Conservation (phyloP, 2,329 filamentous ascomycete species). For the Aspergillus novofumigatus region DNA sequence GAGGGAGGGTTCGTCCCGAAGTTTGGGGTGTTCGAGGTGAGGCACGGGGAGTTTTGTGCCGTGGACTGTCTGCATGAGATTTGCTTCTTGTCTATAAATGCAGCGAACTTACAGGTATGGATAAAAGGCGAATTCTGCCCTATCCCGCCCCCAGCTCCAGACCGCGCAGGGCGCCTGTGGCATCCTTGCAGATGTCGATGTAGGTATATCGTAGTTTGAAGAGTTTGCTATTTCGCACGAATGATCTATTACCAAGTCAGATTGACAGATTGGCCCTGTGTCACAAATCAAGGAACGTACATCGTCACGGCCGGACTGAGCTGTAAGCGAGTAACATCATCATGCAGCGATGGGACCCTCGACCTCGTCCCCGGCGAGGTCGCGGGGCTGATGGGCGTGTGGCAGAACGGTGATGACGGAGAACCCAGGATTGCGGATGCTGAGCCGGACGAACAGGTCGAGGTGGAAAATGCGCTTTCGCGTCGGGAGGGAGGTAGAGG, state of each 20-base stretch:
- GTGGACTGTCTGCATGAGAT: slow-evolving; percentile 22
- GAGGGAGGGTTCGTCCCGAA: slow-evolving; percentile 29
- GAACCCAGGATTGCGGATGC: slow-evolving; percentile 23
- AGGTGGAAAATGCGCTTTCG: slow-evolving; percentile 23
- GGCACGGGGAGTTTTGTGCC: slow-evolving; percentile 37
- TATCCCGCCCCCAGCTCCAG: slow-evolving; percentile 36
- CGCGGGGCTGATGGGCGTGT: slow-evolving; percentile 22
- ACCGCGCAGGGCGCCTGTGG: slow-evolving; percentile 30
- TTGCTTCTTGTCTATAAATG: neutral
- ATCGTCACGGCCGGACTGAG: slow-evolving; percentile 31
- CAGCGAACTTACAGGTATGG: slow-evolving; percentile 34
- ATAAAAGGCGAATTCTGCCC: slow-evolving; percentile 35
- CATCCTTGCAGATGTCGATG: slow-evolving; percentile 39
- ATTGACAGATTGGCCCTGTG: neutral
- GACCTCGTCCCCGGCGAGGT: slow-evolving; percentile 20
- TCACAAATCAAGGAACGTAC: slow-evolving; percentile 16
- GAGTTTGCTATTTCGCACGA: slow-evolving; percentile 34
- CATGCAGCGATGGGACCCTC: slow-evolving; percentile 24
- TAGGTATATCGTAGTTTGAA: slow-evolving; percentile 39
- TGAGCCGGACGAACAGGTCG: slow-evolving; percentile 23
- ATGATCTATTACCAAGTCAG: slow-evolving; percentile 25
- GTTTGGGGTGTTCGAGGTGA: slow-evolving; percentile 41
- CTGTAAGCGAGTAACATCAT: slow-evolving; percentile 29
- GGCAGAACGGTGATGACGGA: slow-evolving; percentile 16
- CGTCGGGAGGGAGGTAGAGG: slow-evolving; percentile 19